A percentile compares a stretch with the other conserved stretches of the same genome.
Evolutionary conservation across 345 rosid species (phyloP).

Genomic region (Citrus medica): DNA sequence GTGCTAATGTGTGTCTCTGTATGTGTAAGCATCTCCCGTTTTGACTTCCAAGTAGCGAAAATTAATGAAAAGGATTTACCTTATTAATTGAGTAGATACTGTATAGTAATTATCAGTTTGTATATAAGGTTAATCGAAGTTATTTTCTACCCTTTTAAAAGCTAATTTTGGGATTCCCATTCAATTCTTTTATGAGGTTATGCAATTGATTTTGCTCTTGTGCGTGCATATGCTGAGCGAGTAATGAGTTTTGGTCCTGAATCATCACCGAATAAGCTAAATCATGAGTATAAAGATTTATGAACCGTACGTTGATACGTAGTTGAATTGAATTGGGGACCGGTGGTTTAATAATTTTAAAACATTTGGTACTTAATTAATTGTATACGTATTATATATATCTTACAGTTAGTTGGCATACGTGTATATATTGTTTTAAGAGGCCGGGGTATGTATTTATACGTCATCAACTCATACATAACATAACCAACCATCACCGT

Average conservation of each 20-base stretch:
- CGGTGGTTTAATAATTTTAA: not conserved
- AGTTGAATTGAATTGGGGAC: not conserved
- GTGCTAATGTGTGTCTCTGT: no score
- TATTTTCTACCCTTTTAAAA: not conserved
- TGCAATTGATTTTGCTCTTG: not conserved
- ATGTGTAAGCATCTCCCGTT: not conserved
- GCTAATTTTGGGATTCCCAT: not conserved
- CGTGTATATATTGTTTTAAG: no score
- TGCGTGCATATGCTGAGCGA: not conserved
- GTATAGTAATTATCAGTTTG: no score
- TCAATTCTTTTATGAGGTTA: not conserved
- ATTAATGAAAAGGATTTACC: not conserved
- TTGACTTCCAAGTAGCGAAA: not conserved
- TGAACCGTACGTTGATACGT: not conserved
- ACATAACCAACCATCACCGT: not conserved
- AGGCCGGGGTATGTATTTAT: no score
- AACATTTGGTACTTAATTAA: not conserved
- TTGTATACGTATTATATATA: no score
- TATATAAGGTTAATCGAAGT: not conserved
- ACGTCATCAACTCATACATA: not conserved
- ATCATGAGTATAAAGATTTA: not conserved
- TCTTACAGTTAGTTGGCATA: not conserved
- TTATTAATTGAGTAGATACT: no score
- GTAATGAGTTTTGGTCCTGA: no score
- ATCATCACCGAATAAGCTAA: no score